A percentile compares a stretch with the other conserved stretches of the same genome.
Conservation (phyloP, 1,284 basidiomycete species). For the Pascua guehoae region DNA sequence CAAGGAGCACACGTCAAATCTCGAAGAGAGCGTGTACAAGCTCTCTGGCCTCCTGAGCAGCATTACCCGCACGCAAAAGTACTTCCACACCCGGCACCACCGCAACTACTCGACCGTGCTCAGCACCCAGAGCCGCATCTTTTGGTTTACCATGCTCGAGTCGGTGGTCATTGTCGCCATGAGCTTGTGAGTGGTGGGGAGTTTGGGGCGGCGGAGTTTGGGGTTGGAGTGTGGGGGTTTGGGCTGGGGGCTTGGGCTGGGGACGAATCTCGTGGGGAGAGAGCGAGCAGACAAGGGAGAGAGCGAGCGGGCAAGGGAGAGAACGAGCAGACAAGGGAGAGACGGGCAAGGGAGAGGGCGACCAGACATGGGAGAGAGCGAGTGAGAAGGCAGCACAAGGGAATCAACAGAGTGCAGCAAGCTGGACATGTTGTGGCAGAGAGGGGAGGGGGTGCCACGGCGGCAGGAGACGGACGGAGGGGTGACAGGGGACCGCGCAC, state of each 20-base stretch:
- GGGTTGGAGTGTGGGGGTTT: background rate
- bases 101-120: conserved; percentile 38
- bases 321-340: too few relatives aligned
- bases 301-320: background rate
- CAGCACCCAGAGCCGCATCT: conserved; percentile 56
- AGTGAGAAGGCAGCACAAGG: too few relatives aligned
- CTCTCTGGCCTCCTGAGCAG: conserved; percentile 77
- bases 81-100: conserved; percentile 51
- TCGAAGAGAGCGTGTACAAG: conserved; percentile 91
- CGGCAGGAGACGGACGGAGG: too few relatives aligned
- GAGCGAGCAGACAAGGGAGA: background rate
- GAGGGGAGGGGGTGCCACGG: too few relatives aligned
- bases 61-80: conserved; percentile 86
- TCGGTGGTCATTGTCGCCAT: conserved; percentile 71
- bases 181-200: conserved; percentile 54
- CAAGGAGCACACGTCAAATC: conserved; percentile 78
- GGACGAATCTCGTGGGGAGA: too few relatives aligned
- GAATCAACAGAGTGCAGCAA: too few relatives aligned
- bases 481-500: too few relatives aligned
- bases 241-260: too few relatives aligned
- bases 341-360: too few relatives aligned
- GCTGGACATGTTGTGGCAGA: too few relatives aligned
- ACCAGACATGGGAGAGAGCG: too few relatives aligned
- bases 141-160: conserved; percentile 84
- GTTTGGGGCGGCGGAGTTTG: background rate